A percentile compares a stretch with the other conserved stretches of the same genome.
These are phyloP conservation scores for Aspergillus intermedius DNA, from an alignment of 2,329 filamentous ascomycete species.

Conservation along the genomic window DNA sequence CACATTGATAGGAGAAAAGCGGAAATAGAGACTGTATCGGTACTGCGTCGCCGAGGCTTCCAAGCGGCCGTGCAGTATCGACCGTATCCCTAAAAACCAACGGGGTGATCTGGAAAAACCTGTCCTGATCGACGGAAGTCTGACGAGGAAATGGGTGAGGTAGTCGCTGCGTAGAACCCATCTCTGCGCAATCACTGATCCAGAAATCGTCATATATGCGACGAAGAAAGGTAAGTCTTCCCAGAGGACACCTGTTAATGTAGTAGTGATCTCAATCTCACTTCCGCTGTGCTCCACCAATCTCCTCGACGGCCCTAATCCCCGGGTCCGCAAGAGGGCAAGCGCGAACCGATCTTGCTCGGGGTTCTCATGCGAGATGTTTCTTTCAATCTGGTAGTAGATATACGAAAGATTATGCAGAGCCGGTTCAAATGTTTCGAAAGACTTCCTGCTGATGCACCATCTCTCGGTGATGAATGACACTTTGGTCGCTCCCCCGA, in stretches of 20 bases:
- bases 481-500: neutral
- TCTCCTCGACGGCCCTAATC: conserved; percentile 4
- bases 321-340: conserved; percentile 18
- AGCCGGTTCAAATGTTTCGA: neutral
- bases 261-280: conserved; percentile 18
- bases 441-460: neutral
- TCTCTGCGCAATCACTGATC: conserved; percentile 9
- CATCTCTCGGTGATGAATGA: neutral
- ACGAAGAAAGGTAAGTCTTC: conserved; percentile 18
- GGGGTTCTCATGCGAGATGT: conserved; percentile 9
- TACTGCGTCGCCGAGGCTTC: conserved; percentile 8
- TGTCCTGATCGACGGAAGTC: conserved; percentile 17
- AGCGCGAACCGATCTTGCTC: conserved; percentile 17
- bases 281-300: conserved; percentile 1
- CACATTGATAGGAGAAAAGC: conserved; percentile 11
- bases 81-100: conserved; percentile 12
- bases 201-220: conserved; percentile 17
- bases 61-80: conserved; percentile 9
- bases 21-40: conserved; percentile 7
- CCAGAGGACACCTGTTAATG: conserved; percentile 16
- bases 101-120: conserved; percentile 15
- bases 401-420: conserved; percentile 17
- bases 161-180: conserved; percentile 15
- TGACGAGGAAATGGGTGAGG: conserved; percentile 15
- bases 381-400: conserved; percentile 15